These are phyloP conservation scores for Nigrospora oryzae DNA, from an alignment of 2,329 filamentous ascomycete genomes.

Conservation along the genomic window DNA sequence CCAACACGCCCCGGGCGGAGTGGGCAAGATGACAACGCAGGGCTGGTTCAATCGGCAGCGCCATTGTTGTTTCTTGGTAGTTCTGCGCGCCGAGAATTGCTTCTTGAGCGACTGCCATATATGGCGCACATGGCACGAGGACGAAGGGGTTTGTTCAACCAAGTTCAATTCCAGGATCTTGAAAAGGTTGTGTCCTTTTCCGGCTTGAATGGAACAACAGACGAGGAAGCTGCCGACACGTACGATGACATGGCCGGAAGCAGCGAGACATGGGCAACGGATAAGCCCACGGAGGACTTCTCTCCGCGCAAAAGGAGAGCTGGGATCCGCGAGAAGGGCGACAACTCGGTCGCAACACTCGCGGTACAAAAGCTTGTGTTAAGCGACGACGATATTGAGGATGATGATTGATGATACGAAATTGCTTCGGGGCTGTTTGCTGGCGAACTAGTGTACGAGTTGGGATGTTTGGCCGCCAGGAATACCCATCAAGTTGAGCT, in stretches of 20 bases:
- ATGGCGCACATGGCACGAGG: slow-evolving; percentile 57
- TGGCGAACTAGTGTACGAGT: too few species aligned
- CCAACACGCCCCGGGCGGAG: slow-evolving; percentile 10
- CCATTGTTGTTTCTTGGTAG: slow-evolving; percentile 52
- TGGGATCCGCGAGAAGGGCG: slow-evolving; percentile 24
- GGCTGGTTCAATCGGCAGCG: neutral
- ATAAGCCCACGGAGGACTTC: slow-evolving; percentile 46
- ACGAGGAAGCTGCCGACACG: slow-evolving; percentile 22
- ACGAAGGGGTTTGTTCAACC: slow-evolving; percentile 8
- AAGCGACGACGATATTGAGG: slow-evolving; percentile 81
- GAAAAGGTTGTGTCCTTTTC: slow-evolving; percentile 62
- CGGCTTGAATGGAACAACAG: slow-evolving; percentile 36
- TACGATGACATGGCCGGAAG: slow-evolving; percentile 29
- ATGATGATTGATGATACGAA: slow-evolving; percentile 27
- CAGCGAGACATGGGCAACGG: slow-evolving; percentile 52
- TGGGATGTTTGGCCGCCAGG: too few species aligned
- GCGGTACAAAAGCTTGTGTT: slow-evolving; percentile 60
- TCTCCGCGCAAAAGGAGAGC: slow-evolving; percentile 38
- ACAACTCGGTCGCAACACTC: slow-evolving; percentile 13
- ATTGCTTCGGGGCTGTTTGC: too few species aligned
- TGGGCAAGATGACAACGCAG: slow-evolving; percentile 1
- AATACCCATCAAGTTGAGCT: too few species aligned
- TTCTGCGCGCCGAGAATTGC: slow-evolving; percentile 61
- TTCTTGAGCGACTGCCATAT: slow-evolving; percentile 84
- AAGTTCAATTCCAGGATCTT: slow-evolving; percentile 17